These are phyloP conservation scores for Phaffomyces opuntiae DNA, from an alignment of 805 yeast genomes.

Conservation along the genomic window DNA sequence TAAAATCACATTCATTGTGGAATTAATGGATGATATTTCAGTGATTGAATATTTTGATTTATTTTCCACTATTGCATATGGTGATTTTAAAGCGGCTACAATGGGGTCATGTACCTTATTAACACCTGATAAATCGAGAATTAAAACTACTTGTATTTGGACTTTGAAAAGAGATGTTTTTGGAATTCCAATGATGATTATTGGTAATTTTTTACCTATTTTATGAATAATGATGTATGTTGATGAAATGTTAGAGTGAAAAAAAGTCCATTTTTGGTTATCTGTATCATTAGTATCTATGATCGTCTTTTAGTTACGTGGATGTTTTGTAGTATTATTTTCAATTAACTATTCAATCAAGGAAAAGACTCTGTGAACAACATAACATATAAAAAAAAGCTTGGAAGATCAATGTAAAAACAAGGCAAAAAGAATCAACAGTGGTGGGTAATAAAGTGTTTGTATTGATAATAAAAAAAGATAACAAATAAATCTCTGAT, in stretches of 20 bases:
- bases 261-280: no score
- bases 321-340: neutral
- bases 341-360: neutral
- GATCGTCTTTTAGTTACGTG: neutral
- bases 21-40: conserved; percentile 79
- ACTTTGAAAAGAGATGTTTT: conserved; percentile 91
- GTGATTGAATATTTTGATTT: conserved; percentile 84
- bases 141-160: conserved; percentile 83
- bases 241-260: neutral
- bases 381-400: neutral
- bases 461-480: neutral
- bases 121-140: conserved; percentile 45
- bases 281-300: neutral
- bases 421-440: no score
- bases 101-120: conserved; percentile 80
- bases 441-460: no score
- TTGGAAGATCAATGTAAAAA: no score
- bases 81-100: conserved; percentile 83
- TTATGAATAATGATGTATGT: conserved; percentile 21
- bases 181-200: conserved; percentile 95
- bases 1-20: conserved; percentile 65
- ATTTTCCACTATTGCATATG: conserved; percentile 80
- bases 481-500: neutral
- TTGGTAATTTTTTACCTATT: conserved; percentile 88
- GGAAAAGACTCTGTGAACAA: neutral